phyloP scores from a whole-genome alignment of 2,329 filamentous ascomycete genomes.

The Dactylellina drechsleri region DNA sequence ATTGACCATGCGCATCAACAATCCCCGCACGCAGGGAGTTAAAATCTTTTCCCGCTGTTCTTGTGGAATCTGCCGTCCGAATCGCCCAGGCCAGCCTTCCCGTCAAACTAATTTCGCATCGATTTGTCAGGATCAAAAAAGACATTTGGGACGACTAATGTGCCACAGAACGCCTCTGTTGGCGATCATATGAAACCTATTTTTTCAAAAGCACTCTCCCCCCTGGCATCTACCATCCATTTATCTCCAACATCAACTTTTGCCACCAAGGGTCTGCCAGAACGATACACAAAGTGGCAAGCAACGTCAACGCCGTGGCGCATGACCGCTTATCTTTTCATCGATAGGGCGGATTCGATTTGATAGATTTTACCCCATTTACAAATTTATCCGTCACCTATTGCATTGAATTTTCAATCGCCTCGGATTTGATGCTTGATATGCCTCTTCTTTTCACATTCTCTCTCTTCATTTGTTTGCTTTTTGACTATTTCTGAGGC shows the following conservation, averaged over 20 bases:
- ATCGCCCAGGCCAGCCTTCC: slow-evolving; percentile 1
- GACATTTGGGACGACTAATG: slow-evolving; percentile 36
- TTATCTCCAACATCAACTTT: slow-evolving; percentile 14
- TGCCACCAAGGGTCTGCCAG: slow-evolving; percentile 27
- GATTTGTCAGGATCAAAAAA: not conserved
- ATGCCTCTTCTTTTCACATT: slow-evolving; percentile 12
- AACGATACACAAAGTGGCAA: slow-evolving; percentile 26
- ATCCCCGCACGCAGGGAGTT: slow-evolving; percentile 6
- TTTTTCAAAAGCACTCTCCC: not conserved
- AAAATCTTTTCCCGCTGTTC: slow-evolving; percentile 5
- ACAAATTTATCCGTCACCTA: not conserved
- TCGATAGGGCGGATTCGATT: slow-evolving; percentile 39
- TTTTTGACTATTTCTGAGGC: not conserved
- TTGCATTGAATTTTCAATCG: not conserved
- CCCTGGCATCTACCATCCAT: slow-evolving; percentile 42
- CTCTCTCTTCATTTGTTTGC: not conserved
- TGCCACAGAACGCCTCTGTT: slow-evolving; percentile 48
- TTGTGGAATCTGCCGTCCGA: slow-evolving; percentile 32
- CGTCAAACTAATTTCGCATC: not conserved
- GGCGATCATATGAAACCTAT: slow-evolving; percentile 38
- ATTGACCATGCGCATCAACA: slow-evolving; percentile 18
- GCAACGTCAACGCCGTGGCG: slow-evolving; percentile 54
- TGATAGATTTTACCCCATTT: not conserved
- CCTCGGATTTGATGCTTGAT: no score
- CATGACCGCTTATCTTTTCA: slow-evolving; percentile 51